Evolutionary conservation across 1,284 basidiomycete species (phyloP).

Genomic region (Marasmius oreades): DNA sequence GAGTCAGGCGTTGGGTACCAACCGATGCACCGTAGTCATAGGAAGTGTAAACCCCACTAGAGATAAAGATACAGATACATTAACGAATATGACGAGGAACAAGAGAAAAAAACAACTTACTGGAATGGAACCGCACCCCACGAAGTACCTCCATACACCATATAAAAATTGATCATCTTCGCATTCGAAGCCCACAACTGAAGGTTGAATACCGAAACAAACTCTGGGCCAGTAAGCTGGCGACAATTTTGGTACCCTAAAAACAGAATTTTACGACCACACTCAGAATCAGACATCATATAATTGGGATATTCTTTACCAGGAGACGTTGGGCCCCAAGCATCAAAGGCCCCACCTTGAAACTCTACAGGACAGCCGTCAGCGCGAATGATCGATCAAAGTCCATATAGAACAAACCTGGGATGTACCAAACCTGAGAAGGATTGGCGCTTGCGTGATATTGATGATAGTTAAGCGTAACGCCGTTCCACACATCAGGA

Average conservation of each 20-base stretch:
- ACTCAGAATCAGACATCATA: too few relatives aligned
- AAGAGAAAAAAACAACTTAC: slow-evolving; percentile 25
- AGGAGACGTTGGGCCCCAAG: slow-evolving; percentile 67
- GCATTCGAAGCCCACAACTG: slow-evolving; percentile 75
- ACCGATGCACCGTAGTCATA: slow-evolving; percentile 68
- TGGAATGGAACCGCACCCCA: slow-evolving; percentile 76
- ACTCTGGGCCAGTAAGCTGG: slow-evolving; percentile 62
- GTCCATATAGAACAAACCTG: slow-evolving; percentile 34
- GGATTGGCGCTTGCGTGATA: slow-evolving; percentile 58
- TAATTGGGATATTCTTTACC: slow-evolving; percentile 29
- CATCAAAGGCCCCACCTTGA: slow-evolving; percentile 71
- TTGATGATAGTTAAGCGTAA: slow-evolving; percentile 51
- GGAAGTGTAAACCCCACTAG: slow-evolving; percentile 53
- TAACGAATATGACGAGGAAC: not conserved
- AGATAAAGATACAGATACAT: not conserved
- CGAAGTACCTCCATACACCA: slow-evolving; percentile 67
- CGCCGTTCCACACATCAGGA: slow-evolving; percentile 55
- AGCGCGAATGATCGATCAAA: not conserved
- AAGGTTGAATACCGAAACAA: slow-evolving; percentile 72
- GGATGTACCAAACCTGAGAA: slow-evolving; percentile 61
- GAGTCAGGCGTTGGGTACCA: slow-evolving; percentile 13
- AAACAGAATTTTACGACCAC: too few relatives aligned
- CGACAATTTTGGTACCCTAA: slow-evolving; percentile 43
- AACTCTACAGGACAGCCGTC: slow-evolving; percentile 37
- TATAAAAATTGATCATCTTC: slow-evolving; percentile 76